Conservation (phyloP, 768 basidiomycete genomes). For the Macrolepiota fuliginosa region DNA sequence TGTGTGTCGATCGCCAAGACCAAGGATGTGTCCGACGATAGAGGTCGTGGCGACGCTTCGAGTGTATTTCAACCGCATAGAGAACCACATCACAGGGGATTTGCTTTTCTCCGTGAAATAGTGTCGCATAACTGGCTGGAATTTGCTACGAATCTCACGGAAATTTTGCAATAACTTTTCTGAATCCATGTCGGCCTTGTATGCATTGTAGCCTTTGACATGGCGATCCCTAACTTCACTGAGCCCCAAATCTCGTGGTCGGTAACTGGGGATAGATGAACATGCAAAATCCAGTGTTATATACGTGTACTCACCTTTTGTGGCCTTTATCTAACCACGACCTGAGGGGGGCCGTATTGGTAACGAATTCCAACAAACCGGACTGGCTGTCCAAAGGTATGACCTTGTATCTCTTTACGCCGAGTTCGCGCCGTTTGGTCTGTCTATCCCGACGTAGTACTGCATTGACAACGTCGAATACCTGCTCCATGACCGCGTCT, state of each 20-base stretch:
- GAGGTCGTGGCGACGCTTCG: constrained; percentile 92
- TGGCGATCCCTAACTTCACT: constrained; percentile 22
- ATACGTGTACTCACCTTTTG: constrained; percentile 38
- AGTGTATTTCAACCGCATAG: constrained; percentile 84
- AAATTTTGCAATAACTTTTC: constrained; percentile 30
- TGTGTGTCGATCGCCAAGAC: constrained; percentile 89
- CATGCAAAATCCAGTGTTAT: background rate
- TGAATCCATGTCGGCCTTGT: constrained; percentile 19
- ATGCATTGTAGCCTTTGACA: constrained; percentile 30
- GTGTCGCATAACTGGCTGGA: constrained; percentile 89
- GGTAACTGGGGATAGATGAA: constrained; percentile 49
- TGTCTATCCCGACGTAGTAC: constrained; percentile 73
- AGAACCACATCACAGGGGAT: constrained; percentile 87
- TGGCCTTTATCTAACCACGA: constrained; percentile 68
- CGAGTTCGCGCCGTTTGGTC: constrained; percentile 69
- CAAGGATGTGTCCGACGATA: constrained; percentile 90
- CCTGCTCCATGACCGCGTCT: constrained; percentile 99
- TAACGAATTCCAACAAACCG: constrained; percentile 90
- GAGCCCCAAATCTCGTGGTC: constrained; percentile 49
- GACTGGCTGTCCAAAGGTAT: constrained; percentile 78
- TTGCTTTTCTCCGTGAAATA: constrained; percentile 92
- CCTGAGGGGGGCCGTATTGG: constrained; percentile 65
- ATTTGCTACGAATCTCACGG: constrained; percentile 36
- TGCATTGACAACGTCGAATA: constrained; percentile 85
- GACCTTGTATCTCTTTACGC: constrained; percentile 84